Base-by-base conservation (phyloP, 2,329 filamentous ascomycete genomes). In the Gremmenia infestans region DNA sequence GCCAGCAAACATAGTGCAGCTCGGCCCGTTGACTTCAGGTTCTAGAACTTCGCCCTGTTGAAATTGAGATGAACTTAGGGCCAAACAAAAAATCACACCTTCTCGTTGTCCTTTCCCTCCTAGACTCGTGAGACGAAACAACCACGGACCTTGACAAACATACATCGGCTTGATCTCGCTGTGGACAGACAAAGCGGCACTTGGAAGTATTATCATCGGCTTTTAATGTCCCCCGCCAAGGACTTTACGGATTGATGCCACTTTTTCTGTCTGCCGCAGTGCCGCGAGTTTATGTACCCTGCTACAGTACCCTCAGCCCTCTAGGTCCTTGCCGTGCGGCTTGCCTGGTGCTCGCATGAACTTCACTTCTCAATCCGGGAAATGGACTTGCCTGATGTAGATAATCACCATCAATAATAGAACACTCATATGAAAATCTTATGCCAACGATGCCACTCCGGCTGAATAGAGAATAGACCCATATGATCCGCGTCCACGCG, bases 1-100 rank as follows among this genome's bases (percentile, higher is more conserved):
- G 50, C 25, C 50, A 53, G n/a, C 48, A 50, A 50, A 35, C 47
- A 43, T 37, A 50, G 47, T n/a, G 17, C 40, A 54, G 52, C 51
- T 51, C 50, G 52, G 55, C 48, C 47, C 51, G 22, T 49, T 35
- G n/a, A 28, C 19, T 15, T 48, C 17, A 55, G 47, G 55, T 49
- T 54, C 51, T 50, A 52, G 46, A 55, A 52, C 53, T 47, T 37
- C 11, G 48, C 58, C 60, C 55, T 60, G 52, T 22, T 59, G 56
- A 66, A 48, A 65, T 65, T 55, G 57, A 63, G 55, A 63, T 51
- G 58, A 62, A 59, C 63, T 65, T 65, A 61, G 55, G 54, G 60
- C 52, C 52, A 53, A 58, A 57, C 49, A 50, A 60, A 45, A 22
- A 58, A 54, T 48, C 50, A 48, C 50, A 53, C 52, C 19, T 45